phyloP scores from a whole-genome alignment of 108 stramenopile genomes.

The Heterococcus sp. region DNA sequence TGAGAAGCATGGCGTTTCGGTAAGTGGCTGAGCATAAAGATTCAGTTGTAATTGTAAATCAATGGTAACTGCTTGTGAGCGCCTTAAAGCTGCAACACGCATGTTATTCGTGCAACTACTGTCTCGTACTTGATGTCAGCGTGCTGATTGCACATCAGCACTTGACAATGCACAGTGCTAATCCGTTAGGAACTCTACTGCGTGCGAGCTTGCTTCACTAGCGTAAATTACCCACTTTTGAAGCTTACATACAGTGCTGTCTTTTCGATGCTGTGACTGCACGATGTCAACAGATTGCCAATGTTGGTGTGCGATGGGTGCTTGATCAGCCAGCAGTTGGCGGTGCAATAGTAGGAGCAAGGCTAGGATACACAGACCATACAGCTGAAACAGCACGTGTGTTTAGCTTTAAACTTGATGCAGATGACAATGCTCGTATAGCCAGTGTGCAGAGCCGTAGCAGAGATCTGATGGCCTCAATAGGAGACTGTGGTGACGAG shows the following conservation, averaged over 20 bases:
- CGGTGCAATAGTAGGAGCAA: slow-evolving; percentile 41
- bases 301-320: slow-evolving; percentile 44
- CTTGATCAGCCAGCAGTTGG: slow-evolving; percentile 36
- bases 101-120: background rate
- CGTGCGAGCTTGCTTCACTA: too few species aligned
- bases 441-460: slow-evolving; percentile 21
- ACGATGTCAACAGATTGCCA: slow-evolving; percentile 16
- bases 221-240: too few species aligned
- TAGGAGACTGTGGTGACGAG: slow-evolving; percentile 48
- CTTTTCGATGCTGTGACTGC: background rate
- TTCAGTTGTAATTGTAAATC: too few species aligned
- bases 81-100: too few species aligned
- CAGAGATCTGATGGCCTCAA: slow-evolving; percentile 35
- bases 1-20: slow-evolving; percentile 21
- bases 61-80: too few species aligned
- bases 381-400: slow-evolving; percentile 14
- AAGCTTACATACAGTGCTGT: background rate
- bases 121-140: background rate
- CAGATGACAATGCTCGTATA: slow-evolving; percentile 22
- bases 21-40: background rate
- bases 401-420: slow-evolving; percentile 27
- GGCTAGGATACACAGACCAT: slow-evolving; percentile 33
- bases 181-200: too few species aligned
- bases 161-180: too few species aligned
- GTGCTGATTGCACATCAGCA: background rate